Conservation (phyloP, 768 basidiomycete species). For the Tylopilus vinaceipallidus region DNA sequence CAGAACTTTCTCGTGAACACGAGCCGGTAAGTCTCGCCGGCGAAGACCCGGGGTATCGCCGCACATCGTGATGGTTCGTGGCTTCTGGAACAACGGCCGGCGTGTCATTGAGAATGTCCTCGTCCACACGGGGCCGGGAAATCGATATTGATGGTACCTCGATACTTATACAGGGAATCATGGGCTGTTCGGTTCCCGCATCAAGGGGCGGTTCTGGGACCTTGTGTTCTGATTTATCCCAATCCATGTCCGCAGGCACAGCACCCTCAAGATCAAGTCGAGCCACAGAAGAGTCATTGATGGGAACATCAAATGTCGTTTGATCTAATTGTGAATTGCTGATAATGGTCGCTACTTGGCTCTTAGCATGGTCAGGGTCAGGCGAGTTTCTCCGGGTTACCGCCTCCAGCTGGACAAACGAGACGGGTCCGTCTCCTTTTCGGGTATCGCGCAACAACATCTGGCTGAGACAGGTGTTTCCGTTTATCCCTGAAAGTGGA, state of each 20-base stretch:
- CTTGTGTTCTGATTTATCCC: background rate
- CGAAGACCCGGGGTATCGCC: background rate
- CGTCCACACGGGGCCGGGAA: background rate
- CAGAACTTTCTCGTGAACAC: background rate
- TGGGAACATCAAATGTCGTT: background rate
- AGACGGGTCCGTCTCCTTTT: background rate
- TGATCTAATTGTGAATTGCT: slow-evolving; percentile 4
- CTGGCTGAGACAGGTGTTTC: background rate
- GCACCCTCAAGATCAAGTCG: background rate
- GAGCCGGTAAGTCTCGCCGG: background rate
- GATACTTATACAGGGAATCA: background rate
- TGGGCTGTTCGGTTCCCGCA: background rate
- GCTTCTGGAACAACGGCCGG: background rate
- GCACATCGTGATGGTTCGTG: background rate
- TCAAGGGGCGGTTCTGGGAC: background rate
- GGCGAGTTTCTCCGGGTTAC: background rate
- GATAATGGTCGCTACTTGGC: background rate
- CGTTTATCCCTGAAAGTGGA: slow-evolving; percentile 11
- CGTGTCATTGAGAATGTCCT: background rate
- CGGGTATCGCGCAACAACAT: background rate
- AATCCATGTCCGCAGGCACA: background rate
- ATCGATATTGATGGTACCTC: background rate
- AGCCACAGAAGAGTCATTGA: background rate
- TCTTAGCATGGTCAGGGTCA: background rate
- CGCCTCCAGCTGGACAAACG: background rate